Evolutionary conservation across 2,329 filamentous ascomycete genomes (phyloP).

Genomic region (Sporothrix inflata): DNA sequence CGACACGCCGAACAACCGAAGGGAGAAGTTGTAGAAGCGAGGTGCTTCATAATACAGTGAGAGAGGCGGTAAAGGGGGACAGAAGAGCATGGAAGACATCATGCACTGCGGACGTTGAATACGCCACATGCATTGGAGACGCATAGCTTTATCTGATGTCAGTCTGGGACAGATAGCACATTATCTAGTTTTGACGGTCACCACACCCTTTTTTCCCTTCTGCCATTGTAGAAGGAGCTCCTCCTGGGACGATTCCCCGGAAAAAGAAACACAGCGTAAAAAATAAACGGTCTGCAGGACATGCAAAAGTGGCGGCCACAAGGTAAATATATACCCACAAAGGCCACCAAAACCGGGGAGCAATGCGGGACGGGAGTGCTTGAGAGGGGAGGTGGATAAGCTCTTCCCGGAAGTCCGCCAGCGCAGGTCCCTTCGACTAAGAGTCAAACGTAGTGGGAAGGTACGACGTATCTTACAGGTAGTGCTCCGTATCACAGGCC

Average conservation of each 20-base stretch:
- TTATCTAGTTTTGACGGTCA: slow-evolving; percentile 8
- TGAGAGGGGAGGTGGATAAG: slow-evolving; percentile 13
- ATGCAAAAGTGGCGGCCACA: not conserved
- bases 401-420: slow-evolving; percentile 21
- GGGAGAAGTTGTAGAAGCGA: not conserved
- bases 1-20: not conserved
- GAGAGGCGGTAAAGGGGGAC: too few relatives aligned
- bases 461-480: not conserved
- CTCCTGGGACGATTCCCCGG: not conserved
- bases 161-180: not conserved
- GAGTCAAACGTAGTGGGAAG: not conserved
- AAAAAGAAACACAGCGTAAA: slow-evolving; percentile 15
- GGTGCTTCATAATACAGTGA: too few relatives aligned
- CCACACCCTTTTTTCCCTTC: slow-evolving; percentile 3
- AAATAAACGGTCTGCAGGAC: not conserved
- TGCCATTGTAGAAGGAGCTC: not conserved
- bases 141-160: not conserved
- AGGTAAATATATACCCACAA: slow-evolving; percentile 10
- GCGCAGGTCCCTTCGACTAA: not conserved
- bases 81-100: not conserved
- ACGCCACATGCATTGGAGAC: not conserved
- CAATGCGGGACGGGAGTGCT: not conserved
- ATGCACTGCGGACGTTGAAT: not conserved
- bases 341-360: not conserved
- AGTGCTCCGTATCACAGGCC: not conserved